Conservation (phyloP, 2,329 filamentous ascomycete species). For the Fusarium buharicum region DNA sequence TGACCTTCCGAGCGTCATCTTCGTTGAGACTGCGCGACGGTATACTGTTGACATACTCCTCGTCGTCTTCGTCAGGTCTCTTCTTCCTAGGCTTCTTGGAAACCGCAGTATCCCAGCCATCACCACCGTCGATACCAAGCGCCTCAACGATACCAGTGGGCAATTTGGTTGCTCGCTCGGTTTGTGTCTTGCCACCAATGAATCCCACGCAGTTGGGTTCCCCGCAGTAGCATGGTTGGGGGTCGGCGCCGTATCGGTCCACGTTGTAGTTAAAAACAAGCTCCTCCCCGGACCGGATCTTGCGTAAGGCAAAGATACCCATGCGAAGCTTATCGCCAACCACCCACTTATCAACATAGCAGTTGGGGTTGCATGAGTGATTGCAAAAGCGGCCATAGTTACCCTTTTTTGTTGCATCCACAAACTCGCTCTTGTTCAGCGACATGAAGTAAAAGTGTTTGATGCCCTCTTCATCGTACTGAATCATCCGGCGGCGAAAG, state of each 20-base stretch:
- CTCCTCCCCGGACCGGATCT: slow-evolving; percentile 89
- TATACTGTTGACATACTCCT: slow-evolving; percentile 93
- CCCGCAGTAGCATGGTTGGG: slow-evolving; percentile 95
- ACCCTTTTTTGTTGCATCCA: slow-evolving; percentile 96
- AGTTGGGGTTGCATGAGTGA: slow-evolving; percentile 98
- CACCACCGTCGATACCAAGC: slow-evolving; percentile 90
- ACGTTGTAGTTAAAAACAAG: slow-evolving; percentile 99
- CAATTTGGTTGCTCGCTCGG: slow-evolving; percentile 91
- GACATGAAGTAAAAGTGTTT: slow-evolving; percentile 99
- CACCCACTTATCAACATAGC: slow-evolving; percentile 99
- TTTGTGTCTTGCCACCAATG: slow-evolving; percentile 98
- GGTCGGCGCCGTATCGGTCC: slow-evolving; percentile 95
- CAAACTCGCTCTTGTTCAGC: slow-evolving; percentile 93
- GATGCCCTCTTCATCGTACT: slow-evolving; percentile 96
- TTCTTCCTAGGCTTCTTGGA: slow-evolving; percentile 93
- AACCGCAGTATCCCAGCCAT: slow-evolving; percentile 90
- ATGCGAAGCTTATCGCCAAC: slow-evolving; percentile 97
- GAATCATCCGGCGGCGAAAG: slow-evolving; percentile 88
- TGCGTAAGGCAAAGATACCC: slow-evolving; percentile 94
- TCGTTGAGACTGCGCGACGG: slow-evolving; percentile 83
- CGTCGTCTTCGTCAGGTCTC: slow-evolving; percentile 89
- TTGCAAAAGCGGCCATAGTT: slow-evolving; percentile 98
- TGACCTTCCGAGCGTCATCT: slow-evolving; percentile 88
- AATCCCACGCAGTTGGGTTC: slow-evolving; percentile 95
- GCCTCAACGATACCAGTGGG: slow-evolving; percentile 91